phyloP scores from a whole-genome alignment of 225 moss, liverwort and hornwort species.

The Anthoceros angustus region DNA sequence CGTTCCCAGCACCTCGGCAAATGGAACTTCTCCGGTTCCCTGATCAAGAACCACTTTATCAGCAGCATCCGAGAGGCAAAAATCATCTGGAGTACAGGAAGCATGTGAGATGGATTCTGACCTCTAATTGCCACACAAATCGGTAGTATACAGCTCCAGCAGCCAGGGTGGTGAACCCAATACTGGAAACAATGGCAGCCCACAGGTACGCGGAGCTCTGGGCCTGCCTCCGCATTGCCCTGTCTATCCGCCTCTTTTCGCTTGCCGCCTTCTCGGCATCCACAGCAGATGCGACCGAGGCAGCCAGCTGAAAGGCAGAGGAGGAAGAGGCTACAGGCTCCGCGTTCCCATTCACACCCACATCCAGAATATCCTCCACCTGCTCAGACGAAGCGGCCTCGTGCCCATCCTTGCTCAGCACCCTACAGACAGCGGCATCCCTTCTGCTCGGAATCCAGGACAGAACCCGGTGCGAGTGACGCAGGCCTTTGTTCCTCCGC shows the following conservation, averaged over 20 bases:
- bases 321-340: neutral
- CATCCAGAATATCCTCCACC: neutral
- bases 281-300: slow-evolving; percentile 34
- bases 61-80: neutral
- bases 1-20: slow-evolving; percentile 63
- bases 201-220: slow-evolving; percentile 50
- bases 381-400: no score
- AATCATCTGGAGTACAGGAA: neutral
- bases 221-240: slow-evolving; percentile 23
- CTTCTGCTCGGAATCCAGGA: no score
- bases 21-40: slow-evolving; percentile 56
- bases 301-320: slow-evolving; percentile 18
- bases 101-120: neutral
- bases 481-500: no score
- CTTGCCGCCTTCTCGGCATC: slow-evolving; percentile 16
- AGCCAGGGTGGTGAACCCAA: slow-evolving; percentile 51
- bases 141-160: slow-evolving; percentile 73
- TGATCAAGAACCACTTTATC: slow-evolving; percentile 10
- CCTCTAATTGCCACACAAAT: slow-evolving; percentile 90
- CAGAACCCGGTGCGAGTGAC: no score
- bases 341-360: neutral
- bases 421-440: no score
- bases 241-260: slow-evolving; percentile 7
- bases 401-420: no score
- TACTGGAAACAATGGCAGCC: slow-evolving; percentile 75